These are phyloP conservation scores for Candida mesenterica DNA, from an alignment of 1,139 yeast genomes.

Conservation along the genomic window DNA sequence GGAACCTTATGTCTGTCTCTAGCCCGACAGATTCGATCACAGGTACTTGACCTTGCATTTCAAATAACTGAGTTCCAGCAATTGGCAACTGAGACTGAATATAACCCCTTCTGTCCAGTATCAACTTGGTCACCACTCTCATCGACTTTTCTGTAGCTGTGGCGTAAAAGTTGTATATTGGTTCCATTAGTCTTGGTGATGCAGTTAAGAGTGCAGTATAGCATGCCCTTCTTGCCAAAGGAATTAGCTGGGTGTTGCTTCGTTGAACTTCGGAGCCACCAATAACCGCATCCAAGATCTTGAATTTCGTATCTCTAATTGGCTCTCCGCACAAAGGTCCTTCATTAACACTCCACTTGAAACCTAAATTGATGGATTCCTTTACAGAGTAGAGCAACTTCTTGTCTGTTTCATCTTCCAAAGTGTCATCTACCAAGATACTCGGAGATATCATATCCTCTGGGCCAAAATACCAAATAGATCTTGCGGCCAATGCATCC, in stretches of 20 bases:
- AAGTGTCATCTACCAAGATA: conserved; percentile 71
- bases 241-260: conserved; percentile 75
- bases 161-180: conserved; percentile 64
- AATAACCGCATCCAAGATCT: conserved; percentile 60
- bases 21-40: conserved; percentile 89
- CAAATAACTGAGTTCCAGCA: conserved; percentile 71
- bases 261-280: conserved; percentile 48
- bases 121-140: conserved; percentile 45
- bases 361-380: conserved; percentile 67
- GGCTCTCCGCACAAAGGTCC: conserved; percentile 93
- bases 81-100: conserved; percentile 51
- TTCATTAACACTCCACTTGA: conserved; percentile 77
- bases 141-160: conserved; percentile 52
- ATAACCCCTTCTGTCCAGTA: conserved; percentile 63
- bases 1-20: conserved; percentile 78
- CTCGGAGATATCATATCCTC: conserved; percentile 52
- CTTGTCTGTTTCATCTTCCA: conserved; percentile 70
- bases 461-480: conserved; percentile 81
- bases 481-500: conserved; percentile 83
- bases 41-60: conserved; percentile 67
- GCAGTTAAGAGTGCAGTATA: conserved; percentile 80
- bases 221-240: conserved; percentile 82
- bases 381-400: conserved; percentile 45
- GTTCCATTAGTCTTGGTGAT: conserved; percentile 78
- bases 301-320: conserved; percentile 68